Evolutionary conservation across 2,329 filamentous ascomycete species (phyloP), one percentile per base, ranked within the genome.

Genomic region (Hortaea werneckii): DNA sequence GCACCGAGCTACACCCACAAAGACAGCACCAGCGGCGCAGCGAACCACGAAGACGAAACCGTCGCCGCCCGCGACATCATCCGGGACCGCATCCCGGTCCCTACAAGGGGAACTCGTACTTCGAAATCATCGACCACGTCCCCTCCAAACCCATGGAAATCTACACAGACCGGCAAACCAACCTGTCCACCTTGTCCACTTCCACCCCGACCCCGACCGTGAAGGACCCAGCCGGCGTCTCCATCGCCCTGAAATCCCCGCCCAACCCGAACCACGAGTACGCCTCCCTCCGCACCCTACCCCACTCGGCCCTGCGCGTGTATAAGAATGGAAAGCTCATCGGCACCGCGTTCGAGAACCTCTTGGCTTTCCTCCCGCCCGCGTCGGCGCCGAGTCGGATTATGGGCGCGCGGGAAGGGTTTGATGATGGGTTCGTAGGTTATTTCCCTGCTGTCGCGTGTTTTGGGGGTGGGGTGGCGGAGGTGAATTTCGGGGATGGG

Each of bases 371-470:
- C 67, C 72, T 98, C 1, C 92, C 92, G 0, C 90, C 89, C 0
- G 89, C 92, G 0, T 94, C 87, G 5, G 81, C 80, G 50, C 83
- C 84, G 4, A 77, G 80, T 49, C 70, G 76, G 5, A 80, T 85
- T 52, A 76, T 83, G 37, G 87, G 85, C 9, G 87, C 86, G 12
- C 75, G 92, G 42, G 85, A 92, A 50, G 87, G 87, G 28, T 80
- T 94, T 50, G 92, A 98, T 60, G 92, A 98, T 60, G 92, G 90
- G 32, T 85, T 92, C 75, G 77, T 95, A 1, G 94, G 92, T 8
- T 98, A 98, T 68, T 95, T 94, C 60, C 92, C 92, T 1, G 87
- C 89, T 20, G 80, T 98, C 13, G 92, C 88, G 56, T 85, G 92
- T 20, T 96, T 95, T 68, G 82, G 85, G 39, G 90, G 89, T 43